phyloP scores from a whole-genome alignment of 1,284 basidiomycete genomes.

The Rhodotorula sp. region DNA sequence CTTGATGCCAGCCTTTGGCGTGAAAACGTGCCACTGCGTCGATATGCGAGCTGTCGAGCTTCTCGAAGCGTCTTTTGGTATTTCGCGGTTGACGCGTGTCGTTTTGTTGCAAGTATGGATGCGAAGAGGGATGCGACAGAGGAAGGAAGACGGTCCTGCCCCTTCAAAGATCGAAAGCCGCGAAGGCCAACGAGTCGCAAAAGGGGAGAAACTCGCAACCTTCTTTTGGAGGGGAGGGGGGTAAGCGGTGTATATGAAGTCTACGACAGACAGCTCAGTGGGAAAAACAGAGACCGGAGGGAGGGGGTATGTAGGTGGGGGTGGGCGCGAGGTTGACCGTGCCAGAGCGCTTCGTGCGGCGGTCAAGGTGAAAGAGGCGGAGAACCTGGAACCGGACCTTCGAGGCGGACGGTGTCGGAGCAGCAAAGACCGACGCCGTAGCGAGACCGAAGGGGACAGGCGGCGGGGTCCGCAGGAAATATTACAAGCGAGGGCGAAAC shows the following conservation, averaged over 20 bases:
- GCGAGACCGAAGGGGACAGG: background rate
- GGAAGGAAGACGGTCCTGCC: too few species aligned
- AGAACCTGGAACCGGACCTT: background rate
- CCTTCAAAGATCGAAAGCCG: too few species aligned
- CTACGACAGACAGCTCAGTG: background rate
- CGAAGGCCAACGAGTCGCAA: background rate
- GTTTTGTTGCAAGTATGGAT: too few species aligned
- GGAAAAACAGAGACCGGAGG: background rate
- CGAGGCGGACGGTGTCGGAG: background rate
- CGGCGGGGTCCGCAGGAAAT: background rate
- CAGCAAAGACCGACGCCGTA: background rate
- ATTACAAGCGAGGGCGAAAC: background rate
- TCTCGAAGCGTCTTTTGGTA: too few species aligned
- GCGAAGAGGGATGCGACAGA: too few species aligned
- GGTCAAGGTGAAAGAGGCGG: background rate
- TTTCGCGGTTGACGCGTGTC: too few species aligned
- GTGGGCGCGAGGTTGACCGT: conserved; percentile 8
- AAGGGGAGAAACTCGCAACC: background rate
- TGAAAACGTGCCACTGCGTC: too few species aligned
- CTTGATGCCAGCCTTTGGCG: too few species aligned
- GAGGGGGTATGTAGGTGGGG: background rate
- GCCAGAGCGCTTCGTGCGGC: conserved; percentile 12
- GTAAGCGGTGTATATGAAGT: too few species aligned
- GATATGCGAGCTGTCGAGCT: too few species aligned
- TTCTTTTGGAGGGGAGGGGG: background rate